Base-by-base conservation (phyloP, 306 rosid genomes). In the Erythrophleum fordii region DNA sequence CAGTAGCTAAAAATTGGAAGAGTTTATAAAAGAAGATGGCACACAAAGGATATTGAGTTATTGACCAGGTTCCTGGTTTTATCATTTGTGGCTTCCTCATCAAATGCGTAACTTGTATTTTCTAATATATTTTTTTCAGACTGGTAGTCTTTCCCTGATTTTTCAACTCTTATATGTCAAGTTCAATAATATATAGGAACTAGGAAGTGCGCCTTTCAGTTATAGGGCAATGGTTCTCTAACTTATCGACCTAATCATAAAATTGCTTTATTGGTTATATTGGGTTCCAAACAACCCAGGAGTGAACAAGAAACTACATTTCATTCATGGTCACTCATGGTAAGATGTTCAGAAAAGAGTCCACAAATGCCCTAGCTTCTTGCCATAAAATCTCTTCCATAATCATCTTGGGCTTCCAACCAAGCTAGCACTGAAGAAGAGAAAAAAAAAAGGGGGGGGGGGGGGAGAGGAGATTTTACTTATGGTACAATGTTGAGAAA, bases 21-120 rank as follows among this genome's bases (percentile, higher is more conserved):
- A 29, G 8, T 49, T 60, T 37, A 59, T 77, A 67, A 60, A 39
- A 26, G 55, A 68, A 44, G n/a, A 69, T 69, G 11, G 25, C 73
- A 58, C 44, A 59, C 66, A 12, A 35, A 26, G 42, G 34, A 45
- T 48, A 78, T 65, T 22, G 62, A 23, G 31, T 56, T 56, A 56
- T 22, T 73, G 76, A 41, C 48, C 48, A 35, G 67, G 62, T 60
- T 68, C 73, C 77, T 45, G 29, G 73, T 42, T 78, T 82, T 28
- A 60, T 28, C 41, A 73, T n/a, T 46, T 69, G 35, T 28, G 5
- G 53, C 60, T 55, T 45, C 25, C 28, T 11, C 11, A 56, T 56
- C 31, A 56, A 56, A 22, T 3, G 62, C 8, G 62, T 10, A 0
- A 56, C 49, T 0, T 5, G 7, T 56, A 31, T 23, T 42, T 42